Evolutionary conservation across 768 basidiomycete species (phyloP).

Genomic region (Xerocomellus intermedius): DNA sequence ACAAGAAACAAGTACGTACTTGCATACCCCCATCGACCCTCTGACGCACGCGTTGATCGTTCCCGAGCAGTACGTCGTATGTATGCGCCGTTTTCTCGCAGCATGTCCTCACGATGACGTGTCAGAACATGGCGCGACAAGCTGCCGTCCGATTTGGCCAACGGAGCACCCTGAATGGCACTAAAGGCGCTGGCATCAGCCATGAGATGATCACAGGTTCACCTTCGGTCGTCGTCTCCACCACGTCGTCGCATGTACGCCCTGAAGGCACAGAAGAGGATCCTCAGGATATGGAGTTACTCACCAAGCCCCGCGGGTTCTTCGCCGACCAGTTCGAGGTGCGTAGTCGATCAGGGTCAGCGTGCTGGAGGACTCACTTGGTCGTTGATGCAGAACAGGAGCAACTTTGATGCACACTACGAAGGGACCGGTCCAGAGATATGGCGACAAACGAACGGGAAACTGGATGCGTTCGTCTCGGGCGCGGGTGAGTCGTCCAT

Average conservation of each 20-base stretch:
- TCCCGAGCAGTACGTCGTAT: conserved; percentile 57
- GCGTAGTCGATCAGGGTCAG: background rate
- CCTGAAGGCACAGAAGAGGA: conserved; percentile 30
- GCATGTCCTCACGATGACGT: background rate
- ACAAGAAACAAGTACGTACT: conserved; percentile 80
- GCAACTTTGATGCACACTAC: conserved; percentile 89
- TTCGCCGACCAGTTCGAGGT: conserved; percentile 98
- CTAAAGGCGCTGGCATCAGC: conserved; percentile 17
- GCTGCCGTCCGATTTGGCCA: conserved; percentile 73
- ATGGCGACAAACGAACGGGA: conserved; percentile 87
- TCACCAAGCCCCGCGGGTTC: conserved; percentile 68
- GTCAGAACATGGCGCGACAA: conserved; percentile 82
- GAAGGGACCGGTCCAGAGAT: conserved; percentile 93
- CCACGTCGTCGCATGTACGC: conserved; percentile 45
- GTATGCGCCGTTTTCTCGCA: conserved; percentile 25
- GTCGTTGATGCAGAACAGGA: conserved; percentile 54
- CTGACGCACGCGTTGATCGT: background rate
- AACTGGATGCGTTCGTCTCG: conserved; percentile 79
- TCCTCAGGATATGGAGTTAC: conserved; percentile 42
- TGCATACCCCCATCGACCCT: background rate
- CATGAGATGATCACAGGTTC: conserved; percentile 44
- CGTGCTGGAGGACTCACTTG: background rate
- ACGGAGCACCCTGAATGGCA: conserved; percentile 27
- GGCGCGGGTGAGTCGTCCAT: conserved; percentile 65
- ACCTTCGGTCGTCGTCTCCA: conserved; percentile 52